Base-by-base conservation (phyloP, 768 basidiomycete species). In the Termitomyces sp. region DNA sequence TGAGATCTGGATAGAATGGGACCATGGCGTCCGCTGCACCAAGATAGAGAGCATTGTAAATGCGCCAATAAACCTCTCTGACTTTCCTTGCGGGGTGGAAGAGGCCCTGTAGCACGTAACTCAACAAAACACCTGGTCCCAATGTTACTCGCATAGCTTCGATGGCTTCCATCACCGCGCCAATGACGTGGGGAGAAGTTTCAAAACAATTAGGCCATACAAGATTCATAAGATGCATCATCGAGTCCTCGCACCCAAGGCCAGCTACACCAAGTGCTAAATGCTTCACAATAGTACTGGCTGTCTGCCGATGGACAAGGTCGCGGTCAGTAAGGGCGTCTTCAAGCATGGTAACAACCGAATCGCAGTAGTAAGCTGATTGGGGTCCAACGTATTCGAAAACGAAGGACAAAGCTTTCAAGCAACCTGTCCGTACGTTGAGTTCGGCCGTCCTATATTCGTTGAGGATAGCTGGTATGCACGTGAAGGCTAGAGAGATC, bases 171-270 rank as follows among this genome's bases (percentile, higher is more conserved):
- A 98, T 95, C 42, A 98, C 92, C 5, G 94, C 92, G 32, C 93
- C 94, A 60, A 98, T 98, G 58, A 99, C 95, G 73, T 99, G 97
- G 5, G 97, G 97, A 14, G 89, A 93, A 1, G 95, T 96, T 76
- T 98, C 96, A 70, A 98, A 98, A 72, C 94, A 95, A 68, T 98
- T 98, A 1, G 97, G 97, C 95, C 95, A 98, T 14, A 98, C 91
- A 27, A 99, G 83, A 69, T 99, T 99, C 88, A 98, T 92, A 48
- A 98, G 73, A 67, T 99, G 97, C 52, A 94, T 81, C 85, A 98
- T 91, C 12, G 96, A 96, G 72, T 99, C 97, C 73, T 99, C 97
- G 64, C 94, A 95, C 1, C 97, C 96, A 27, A 98, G 81, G 45
- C 97, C 97, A 1, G 97, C 95, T 6, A 97, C 94, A 42, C 97